Percentiles rank a stretch among this genome's conserved stretches.
phyloP scores from a whole-genome alignment of 2,329 filamentous ascomycete species.

The Pseudogymnoascus sp. region DNA sequence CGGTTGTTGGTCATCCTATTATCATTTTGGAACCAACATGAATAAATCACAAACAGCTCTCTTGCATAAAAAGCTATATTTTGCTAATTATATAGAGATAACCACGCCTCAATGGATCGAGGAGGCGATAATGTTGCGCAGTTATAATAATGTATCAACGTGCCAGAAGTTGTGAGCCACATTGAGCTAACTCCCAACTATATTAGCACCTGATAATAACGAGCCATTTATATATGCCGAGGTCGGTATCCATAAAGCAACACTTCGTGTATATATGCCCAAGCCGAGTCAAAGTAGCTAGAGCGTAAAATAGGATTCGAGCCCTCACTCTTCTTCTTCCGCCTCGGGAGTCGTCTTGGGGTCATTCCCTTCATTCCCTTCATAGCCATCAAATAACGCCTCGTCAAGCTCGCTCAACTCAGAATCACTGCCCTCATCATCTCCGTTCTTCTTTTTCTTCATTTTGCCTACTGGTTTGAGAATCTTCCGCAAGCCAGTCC shows the following conservation, averaged over 20 bases:
- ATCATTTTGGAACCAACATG: not conserved
- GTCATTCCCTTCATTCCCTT: too few species aligned
- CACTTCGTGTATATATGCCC: not conserved
- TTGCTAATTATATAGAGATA: not conserved
- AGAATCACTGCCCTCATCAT: constrained; percentile 13
- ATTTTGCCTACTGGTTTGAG: constrained; percentile 23
- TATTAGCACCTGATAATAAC: not conserved
- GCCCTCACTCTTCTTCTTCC: not conserved
- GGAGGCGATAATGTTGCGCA: not conserved
- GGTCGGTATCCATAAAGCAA: not conserved
- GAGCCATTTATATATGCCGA: not conserved
- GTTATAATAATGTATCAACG: not conserved
- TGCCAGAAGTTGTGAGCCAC: not conserved
- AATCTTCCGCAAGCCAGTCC: constrained; percentile 47
- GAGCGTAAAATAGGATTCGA: not conserved
- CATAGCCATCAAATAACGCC: not conserved
- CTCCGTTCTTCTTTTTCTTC: constrained; percentile 19
- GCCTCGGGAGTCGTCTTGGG: not conserved
- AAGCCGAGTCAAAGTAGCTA: not conserved
- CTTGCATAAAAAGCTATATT: not conserved
- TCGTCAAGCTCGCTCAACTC: constrained; percentile 9
- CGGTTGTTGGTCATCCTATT: not conserved
- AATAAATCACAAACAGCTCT: not conserved
- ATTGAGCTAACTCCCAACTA: not conserved
- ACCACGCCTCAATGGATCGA: not conserved